Evolutionary conservation across 2,329 filamentous ascomycete genomes (phyloP), one percentile per base, ranked within the genome.

Genomic region (Apiospora malaysiana): DNA sequence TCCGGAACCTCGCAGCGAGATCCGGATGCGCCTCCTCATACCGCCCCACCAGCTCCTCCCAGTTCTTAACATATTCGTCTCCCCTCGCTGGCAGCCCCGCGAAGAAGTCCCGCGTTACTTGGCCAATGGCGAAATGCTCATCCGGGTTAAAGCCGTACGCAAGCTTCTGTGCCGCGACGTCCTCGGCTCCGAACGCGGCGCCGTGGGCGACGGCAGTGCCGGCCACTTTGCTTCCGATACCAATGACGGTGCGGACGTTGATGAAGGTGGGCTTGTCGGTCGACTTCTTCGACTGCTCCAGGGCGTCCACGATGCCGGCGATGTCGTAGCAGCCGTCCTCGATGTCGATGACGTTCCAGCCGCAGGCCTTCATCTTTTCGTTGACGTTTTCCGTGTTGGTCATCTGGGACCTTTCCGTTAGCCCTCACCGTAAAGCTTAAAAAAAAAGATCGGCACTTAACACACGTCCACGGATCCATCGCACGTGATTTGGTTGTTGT

Each of bases 401-500:
- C 83, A 72, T 70, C 71, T 72, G 7, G 23, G 21, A 21, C 8
- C 21, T 2, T 10, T 1, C 4, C n/a, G 23, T 69, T 37, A 65
- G 42, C 4, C 8, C 5, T 5, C 7, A 25, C 14, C 12, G 16
- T 5, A 27, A n/a, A 6, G 6, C 32, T 6, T 3, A 32, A 32
- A 32, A 32, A 32, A 21, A 21, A 12, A 18, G 12, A 16, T 6
- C 4, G 1, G 21, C 5, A 32, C 32, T 32, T 6, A 10, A 66
- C 69, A 68, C 56, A 87, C 76, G 68, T 88, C 85, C 0, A 88
- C 83, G 0, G 83, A 83, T 1, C 87, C 87, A 70, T 89, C 87
- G 70, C 87, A 89, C 6, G 86, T 88, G 45, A 89, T 82, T 71
- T 87, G 83, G 75, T 89, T 89, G 75, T 89, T 89, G 74, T 89